phyloP scores from a whole-genome alignment of 495 filamentous ascomycete species.

The Penicillium steckii region DNA sequence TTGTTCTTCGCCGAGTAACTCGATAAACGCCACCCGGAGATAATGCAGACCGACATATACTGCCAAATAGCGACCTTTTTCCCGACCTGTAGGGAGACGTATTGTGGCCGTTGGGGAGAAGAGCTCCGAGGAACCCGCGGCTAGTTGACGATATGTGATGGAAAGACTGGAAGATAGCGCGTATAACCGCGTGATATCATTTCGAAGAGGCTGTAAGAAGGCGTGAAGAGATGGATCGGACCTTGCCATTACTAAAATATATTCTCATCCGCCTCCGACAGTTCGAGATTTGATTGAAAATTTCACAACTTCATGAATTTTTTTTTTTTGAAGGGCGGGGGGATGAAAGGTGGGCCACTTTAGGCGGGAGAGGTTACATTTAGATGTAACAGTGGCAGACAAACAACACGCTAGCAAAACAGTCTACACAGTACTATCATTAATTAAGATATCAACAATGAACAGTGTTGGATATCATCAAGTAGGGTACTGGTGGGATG shows the following conservation, averaged over 20 bases:
- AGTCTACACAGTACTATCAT: background rate
- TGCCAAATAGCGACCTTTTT: conserved; percentile 63
- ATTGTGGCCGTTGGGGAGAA: conserved; percentile 75
- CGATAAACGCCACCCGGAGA: conserved; percentile 70
- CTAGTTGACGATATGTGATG: conserved; percentile 55
- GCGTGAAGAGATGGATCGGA: conserved; percentile 9
- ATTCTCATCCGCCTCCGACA: too few species aligned
- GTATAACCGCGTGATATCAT: conserved; percentile 39
- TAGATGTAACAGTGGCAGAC: conserved; percentile 1
- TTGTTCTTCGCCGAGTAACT: conserved; percentile 51
- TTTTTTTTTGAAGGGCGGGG: too few species aligned
- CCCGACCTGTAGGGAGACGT: conserved; percentile 56
- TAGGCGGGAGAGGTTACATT: background rate
- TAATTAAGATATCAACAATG: too few species aligned
- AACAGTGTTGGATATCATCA: too few species aligned
- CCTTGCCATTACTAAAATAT: conserved; percentile 17
- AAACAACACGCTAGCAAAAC: background rate
- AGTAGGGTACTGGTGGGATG: too few species aligned
- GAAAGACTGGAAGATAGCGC: conserved; percentile 55
- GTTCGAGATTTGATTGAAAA: too few species aligned
- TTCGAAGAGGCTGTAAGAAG: conserved; percentile 26
- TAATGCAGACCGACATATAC: conserved; percentile 77
- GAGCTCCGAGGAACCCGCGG: conserved; percentile 59
- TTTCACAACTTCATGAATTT: too few species aligned
- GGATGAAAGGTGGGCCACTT: too few species aligned